Base-by-base conservation (phyloP, 208 protist genomes). In the Acanthamoeba castellanii region DNA sequence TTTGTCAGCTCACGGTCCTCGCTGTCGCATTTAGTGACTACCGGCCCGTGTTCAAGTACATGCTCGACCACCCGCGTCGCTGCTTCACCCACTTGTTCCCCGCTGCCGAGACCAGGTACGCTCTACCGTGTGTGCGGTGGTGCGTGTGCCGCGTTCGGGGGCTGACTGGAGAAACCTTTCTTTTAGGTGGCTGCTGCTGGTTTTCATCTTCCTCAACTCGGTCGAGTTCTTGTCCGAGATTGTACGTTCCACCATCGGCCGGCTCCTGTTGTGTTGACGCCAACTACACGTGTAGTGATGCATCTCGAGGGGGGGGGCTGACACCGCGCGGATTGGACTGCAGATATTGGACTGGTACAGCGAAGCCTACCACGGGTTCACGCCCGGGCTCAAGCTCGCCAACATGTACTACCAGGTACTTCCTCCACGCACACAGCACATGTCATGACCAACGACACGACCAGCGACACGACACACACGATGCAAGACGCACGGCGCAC, bases 21-120 rank as follows among this genome's bases (percentile, higher is more conserved):
- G 64, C 64, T 2, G 7, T 70, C 2, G 1, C 16, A 5, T 16
- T 1, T 45, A 94, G 57, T 27, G 9, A 27, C 7, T 72, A 30
- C 47, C 20, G 42, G 20, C 64, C 25, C 3, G 90, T 94, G 52
- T 94, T 52, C 70, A 50, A 64, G 45, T 94, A 94, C 68, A 30
- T 94, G 47, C 70, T 94, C 30, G 70, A 84, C 18, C 90, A 94
- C n/a, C 90, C 90, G 25, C 90, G 90, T 45, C 64, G 90, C 22
- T 94, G 90, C 70, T 85, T 66, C 90, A 94, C 90, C 5, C 90
- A 94, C 47, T 34, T 94, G 30, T 94, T 94, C 47, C 90, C 90
- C 30, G 27, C 68, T 13, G 70, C 90, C 27, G 47, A 94, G 52
- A 85, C 90, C 25, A 30, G 90, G 68, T 47, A 1, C n/a, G 14